phyloP scores from a whole-genome alignment of 1,284 basidiomycete genomes.

The Volvariella surrecta region DNA sequence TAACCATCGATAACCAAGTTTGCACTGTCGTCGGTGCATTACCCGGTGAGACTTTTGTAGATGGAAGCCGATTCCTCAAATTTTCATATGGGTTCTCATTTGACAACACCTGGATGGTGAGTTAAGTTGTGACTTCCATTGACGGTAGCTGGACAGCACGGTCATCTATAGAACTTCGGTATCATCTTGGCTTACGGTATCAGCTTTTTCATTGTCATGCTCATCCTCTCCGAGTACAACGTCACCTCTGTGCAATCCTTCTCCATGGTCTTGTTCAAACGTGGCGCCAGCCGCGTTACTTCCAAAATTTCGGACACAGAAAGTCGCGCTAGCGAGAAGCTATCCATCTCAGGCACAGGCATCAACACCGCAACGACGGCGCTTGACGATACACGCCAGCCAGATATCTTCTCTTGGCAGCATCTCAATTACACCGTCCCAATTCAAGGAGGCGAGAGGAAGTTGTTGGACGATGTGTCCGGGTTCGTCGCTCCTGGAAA shows the following conservation, averaged over 20 bases:
- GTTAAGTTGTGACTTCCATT: constrained; percentile 9
- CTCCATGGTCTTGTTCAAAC: constrained; percentile 31
- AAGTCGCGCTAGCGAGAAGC: constrained; percentile 9
- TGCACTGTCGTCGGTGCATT: constrained; percentile 31
- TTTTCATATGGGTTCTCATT: constrained; percentile 40
- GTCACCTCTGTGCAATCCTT: constrained; percentile 23
- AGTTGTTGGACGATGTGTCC: constrained; percentile 70
- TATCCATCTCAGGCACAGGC: constrained; percentile 2
- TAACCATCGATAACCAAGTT: constrained; percentile 17
- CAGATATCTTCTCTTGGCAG: constrained; percentile 55
- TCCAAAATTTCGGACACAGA: constrained; percentile 18
- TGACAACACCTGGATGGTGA: constrained; percentile 43
- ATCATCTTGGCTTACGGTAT: constrained; percentile 46
- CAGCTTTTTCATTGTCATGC: constrained; percentile 35
- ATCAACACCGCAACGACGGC: neutral
- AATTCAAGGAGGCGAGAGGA: constrained; percentile 39
- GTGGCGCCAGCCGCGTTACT: constrained; percentile 17
- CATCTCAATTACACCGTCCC: constrained; percentile 55
- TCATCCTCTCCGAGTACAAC: constrained; percentile 44
- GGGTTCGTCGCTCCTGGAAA: constrained; percentile 82
- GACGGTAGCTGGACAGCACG: neutral
- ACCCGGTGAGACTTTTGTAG: constrained; percentile 31
- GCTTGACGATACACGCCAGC: constrained; percentile 15
- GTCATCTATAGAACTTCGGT: constrained; percentile 32
- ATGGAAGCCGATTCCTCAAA: constrained; percentile 45